Base-by-base conservation (phyloP, 106 monocot species). In the Amphibolis antarctica region DNA sequence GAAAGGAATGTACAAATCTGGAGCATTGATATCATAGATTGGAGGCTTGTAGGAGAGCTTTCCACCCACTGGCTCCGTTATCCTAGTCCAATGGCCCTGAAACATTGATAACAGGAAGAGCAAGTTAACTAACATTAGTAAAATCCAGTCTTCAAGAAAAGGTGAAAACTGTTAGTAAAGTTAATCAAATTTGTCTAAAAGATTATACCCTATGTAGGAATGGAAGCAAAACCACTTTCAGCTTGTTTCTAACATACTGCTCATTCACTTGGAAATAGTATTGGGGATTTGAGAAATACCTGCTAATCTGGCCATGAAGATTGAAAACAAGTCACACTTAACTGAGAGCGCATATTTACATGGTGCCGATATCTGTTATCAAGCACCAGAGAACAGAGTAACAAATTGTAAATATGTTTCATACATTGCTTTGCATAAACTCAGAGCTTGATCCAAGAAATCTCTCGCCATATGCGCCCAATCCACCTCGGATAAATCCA, bases 31-130 rank as follows among this genome's bases (percentile, higher is more conserved):
- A 52, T 80, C 80, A 52, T 66, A 55, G 28, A 79, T 31, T 17
- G 79, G 79, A 61, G 79, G 74, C 49, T 79, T 79, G 55, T 75
- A 79, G 21, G 79, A 63, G 47, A 79, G 70, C 46, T 70, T 60
- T 29, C 80, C 80, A 6, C 62, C 66, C 12, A 80, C 75, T 12
- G 80, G 75, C 53, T 80, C 80, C 51, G 75, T 67, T 71, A 80
- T 75, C 62, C 80, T 80, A 30, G 75, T 80, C 75, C 80, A 80
- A 20, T 80, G 80, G n/a, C 80, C 80, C 80, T 80, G 67, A 1
- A 71, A 24, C n/a, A n/a, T n/a, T n/a, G 59, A n/a, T n/a, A n/a
- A n/a, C n/a, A n/a, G n/a, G n/a, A n/a, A 28, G 24, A 48, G 53
- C 66, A 14, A 22, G 14, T 13, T 12, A 52, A 60, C n/a, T 25